Evolutionary conservation across 345 rosid genomes (phyloP).

Genomic region (Citrus sinensis): DVS_A1.0 CM039166.1:11761501-11762000

Average conservation of each 20-base stretch:
- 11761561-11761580: constrained; percentile 26
- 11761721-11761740: constrained; percentile 3
- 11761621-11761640: background rate
- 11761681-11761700: background rate
- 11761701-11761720: constrained; percentile 1
- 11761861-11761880: background rate
- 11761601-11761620: background rate
- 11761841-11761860: background rate
- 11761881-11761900: background rate
- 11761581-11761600: background rate
- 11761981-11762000: background rate
- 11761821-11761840: background rate
- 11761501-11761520: constrained; percentile 89
- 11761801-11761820: background rate
- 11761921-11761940: background rate
- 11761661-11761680: background rate
- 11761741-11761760: constrained; percentile 5
- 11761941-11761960: no score
- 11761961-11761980: background rate
- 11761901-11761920: background rate
- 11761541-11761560: constrained; percentile 85
- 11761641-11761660: background rate
- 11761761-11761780: background rate
- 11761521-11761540: constrained; percentile 90
- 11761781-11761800: background rate